Evolutionary conservation across 371 early-diverging fungal genomes (phyloP), one percentile per base, ranked within the genome.

Genomic region (Fennellomyces sp.): DNA sequence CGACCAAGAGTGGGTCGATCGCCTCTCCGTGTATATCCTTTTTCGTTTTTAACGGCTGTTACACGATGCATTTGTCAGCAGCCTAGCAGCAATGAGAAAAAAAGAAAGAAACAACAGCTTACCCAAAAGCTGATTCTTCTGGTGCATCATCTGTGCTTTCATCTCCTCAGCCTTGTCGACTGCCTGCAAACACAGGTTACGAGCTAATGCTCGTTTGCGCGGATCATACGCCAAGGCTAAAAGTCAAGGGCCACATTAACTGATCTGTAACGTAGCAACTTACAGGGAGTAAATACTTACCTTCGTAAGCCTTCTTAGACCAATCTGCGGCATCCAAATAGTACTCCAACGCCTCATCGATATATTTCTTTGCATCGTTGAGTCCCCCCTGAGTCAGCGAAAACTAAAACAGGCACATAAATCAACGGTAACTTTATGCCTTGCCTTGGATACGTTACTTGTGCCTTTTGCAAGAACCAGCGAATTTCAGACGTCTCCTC

Each of bases 291-390:
- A n/a, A n/a, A n/a, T 21, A 17, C 57, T n/a, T 61, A 76, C 76
- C 69, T 69, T 70, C 72, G 39, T 68, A 78, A 2, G 73, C 82
- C 41, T 63, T 72, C 5, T 78, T 55, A 35, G 56, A 79, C 11
- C 63, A 61, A 33, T 75, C 76, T 2, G 84, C 84, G 26, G 84
- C 70, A 36, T 80, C 75, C 12, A 67, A 63, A 38, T 71, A 81
- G 49, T 82, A 73, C 10, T 74, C 74, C 12, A 83, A 63, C 7
- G 82, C 82, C 45, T 73, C 61, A 17, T 76, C 78, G 7, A 35
- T 60, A 56, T 74, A 59, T 6, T 65, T 66, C 55, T 80, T 72
- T 7, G 45, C 41, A 47, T 83, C 81, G 50, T 78, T 75, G 19
- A 72, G 33, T 52, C 69, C 69, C 0, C 71, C 83, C 68, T 83